Percentiles rank a stretch among this genome's conserved stretches.
These are phyloP conservation scores for Blastobotrys serpentis DNA, from an alignment of 1,139 yeast genomes.

Conservation along the genomic window DNA sequence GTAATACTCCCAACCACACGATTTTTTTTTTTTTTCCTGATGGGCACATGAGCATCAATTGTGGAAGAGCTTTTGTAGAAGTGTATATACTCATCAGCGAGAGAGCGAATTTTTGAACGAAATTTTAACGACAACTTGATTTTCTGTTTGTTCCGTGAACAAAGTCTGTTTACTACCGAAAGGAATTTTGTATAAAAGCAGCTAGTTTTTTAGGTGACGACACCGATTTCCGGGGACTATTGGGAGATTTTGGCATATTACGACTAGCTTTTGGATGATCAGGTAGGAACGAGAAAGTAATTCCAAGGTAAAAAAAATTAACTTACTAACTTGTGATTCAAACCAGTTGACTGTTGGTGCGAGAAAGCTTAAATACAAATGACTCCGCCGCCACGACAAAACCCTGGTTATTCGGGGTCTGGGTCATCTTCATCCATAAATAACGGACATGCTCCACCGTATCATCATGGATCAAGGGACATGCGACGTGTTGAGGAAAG, in stretches of 20 bases:
- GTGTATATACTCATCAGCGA: background rate
- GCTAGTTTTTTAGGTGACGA: too few relatives aligned
- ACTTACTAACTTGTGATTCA: too few relatives aligned
- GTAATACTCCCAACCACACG: constrained; percentile 4
- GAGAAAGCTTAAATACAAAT: background rate
- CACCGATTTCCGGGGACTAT: background rate
- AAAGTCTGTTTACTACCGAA: too few relatives aligned
- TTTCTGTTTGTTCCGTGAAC: too few relatives aligned
- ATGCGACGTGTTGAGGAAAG: constrained; percentile 30
- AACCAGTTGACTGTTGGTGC: too few relatives aligned
- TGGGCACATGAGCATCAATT: background rate
- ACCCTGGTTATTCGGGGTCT: constrained; percentile 9
- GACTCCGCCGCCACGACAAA: constrained; percentile 10
- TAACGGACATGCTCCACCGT: constrained; percentile 12
- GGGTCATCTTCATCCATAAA: too few relatives aligned
- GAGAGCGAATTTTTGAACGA: too few relatives aligned
- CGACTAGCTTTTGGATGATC: too few relatives aligned
- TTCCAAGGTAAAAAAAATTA: background rate
- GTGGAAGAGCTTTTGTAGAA: background rate
- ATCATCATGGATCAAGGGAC: constrained; percentile 13
- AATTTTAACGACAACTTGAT: too few relatives aligned
- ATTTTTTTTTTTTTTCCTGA: background rate
- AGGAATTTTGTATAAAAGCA: too few relatives aligned
- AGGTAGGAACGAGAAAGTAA: background rate
- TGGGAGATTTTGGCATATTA: background rate